Conservation (phyloP, 768 basidiomycete genomes). For the Porphyrellus cyaneotinctus region DNA sequence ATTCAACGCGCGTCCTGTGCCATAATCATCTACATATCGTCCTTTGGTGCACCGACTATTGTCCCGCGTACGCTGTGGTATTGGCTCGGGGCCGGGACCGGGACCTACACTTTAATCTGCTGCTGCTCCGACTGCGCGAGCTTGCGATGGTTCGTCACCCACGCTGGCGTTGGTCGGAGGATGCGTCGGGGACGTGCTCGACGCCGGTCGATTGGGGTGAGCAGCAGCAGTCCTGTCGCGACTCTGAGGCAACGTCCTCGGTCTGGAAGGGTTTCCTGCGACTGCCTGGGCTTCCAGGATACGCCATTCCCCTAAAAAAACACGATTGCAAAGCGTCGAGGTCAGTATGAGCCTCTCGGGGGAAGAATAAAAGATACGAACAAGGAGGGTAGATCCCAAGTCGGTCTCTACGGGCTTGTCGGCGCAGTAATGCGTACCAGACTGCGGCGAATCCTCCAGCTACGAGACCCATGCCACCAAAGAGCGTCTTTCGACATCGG, state of each 20-base stretch:
- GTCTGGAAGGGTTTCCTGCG: constrained; percentile 15
- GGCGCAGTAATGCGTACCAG: constrained; percentile 20
- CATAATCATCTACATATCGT: background rate
- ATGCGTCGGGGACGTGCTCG: background rate
- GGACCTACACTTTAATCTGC: background rate
- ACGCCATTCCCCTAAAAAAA: constrained; percentile 24
- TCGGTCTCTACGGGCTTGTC: constrained; percentile 21
- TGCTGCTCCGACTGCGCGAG: background rate
- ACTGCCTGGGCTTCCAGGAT: constrained; percentile 21
- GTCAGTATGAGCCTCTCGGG: background rate
- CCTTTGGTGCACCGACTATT: background rate
- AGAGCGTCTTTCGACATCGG: constrained; percentile 16
- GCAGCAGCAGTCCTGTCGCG: background rate
- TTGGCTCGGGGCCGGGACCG: background rate
- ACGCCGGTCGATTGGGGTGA: background rate
- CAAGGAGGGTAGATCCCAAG: constrained; percentile 16
- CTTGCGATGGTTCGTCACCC: background rate
- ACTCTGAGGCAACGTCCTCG: constrained; percentile 3
- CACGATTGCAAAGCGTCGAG: too few species aligned
- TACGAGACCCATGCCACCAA: constrained; percentile 23
- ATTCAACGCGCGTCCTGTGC: too few species aligned
- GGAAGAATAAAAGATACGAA: constrained; percentile 3
- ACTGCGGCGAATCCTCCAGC: constrained; percentile 15
- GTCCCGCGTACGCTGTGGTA: background rate
- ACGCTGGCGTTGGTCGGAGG: background rate